Conservation (phyloP, 202 grass and related monocot species). For the Tripidium arundinaceum region DNA sequence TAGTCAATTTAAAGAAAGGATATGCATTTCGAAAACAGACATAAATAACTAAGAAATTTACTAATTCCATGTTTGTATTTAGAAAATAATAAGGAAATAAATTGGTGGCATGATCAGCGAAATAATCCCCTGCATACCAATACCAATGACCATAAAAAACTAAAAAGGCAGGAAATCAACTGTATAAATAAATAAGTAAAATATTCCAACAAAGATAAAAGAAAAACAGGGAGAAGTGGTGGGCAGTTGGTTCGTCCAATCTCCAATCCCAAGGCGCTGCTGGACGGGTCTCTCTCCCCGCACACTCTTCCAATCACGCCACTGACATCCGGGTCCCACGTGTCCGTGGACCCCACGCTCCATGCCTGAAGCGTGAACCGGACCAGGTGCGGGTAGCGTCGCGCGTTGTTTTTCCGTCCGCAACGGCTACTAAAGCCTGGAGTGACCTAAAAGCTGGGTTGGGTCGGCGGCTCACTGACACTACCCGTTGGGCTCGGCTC, state of each 20-base stretch:
- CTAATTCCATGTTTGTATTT: background rate
- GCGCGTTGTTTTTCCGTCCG: background rate
- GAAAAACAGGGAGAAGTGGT: background rate
- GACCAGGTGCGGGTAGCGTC: background rate
- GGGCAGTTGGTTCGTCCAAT: background rate
- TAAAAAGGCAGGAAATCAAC: background rate
- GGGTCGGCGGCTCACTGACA: background rate
- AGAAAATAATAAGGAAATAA: background rate
- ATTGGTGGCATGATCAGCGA: background rate
- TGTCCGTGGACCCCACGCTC: rapidly evolving
- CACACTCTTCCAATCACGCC: rapidly evolving
- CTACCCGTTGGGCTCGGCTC: slow-evolving; percentile 52
- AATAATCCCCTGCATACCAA: background rate
- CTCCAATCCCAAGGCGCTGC: background rate
- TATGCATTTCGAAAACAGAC: background rate
- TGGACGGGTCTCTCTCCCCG: background rate
- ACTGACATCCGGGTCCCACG: rapidly evolving
- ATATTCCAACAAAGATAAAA: background rate
- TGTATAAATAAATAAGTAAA: background rate
- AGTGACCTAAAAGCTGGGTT: background rate
- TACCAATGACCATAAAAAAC: background rate
- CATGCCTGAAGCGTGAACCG: background rate
- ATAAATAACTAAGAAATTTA: background rate
- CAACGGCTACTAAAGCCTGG: slow-evolving; percentile 52
- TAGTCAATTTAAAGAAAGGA: no score